Evolutionary conservation across 768 basidiomycete species (phyloP).

Genomic region (Mycena polygramma): DNA sequence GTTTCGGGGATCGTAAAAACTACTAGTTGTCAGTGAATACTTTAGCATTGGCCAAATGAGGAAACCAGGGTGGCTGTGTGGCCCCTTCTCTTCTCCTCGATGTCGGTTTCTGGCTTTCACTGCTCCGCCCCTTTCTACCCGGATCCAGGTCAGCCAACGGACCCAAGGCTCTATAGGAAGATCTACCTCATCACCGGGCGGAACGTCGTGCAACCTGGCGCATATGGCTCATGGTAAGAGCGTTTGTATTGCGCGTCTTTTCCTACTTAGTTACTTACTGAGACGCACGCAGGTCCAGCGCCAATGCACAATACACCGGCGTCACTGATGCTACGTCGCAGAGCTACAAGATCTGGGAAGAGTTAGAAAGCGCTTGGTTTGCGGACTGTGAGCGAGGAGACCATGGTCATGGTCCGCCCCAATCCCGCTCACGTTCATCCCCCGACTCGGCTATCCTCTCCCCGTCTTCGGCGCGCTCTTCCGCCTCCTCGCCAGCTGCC

Average conservation of each 20-base stretch:
- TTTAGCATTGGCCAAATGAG: too few species aligned
- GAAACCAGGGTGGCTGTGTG: not conserved
- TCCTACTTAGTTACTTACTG: too few species aligned
- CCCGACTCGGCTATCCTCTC: not conserved
- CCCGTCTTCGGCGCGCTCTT: not conserved
- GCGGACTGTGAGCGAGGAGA: constrained; percentile 11
- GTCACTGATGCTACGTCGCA: not conserved
- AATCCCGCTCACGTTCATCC: not conserved
- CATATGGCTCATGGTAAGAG: constrained; percentile 8
- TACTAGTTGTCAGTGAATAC: too few species aligned
- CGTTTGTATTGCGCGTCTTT: too few species aligned
- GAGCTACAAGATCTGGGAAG: not conserved
- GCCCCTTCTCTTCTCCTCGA: not conserved
- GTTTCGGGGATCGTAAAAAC: too few species aligned
- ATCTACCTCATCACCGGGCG: not conserved
- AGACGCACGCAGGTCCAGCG: not conserved
- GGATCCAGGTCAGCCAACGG: not conserved
- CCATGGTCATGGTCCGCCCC: not conserved
- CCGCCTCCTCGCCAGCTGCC: not conserved
- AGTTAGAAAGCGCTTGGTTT: not conserved
- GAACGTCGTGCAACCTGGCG: not conserved
- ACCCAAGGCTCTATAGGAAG: not conserved
- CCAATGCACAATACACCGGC: not conserved
- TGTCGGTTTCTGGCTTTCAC: not conserved
- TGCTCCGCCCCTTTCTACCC: constrained; percentile 4